Evolutionary conservation across 306 rosid species (phyloP), one percentile per base, ranked within the genome.

Genomic region (Ceratonia siliqua): DNA sequence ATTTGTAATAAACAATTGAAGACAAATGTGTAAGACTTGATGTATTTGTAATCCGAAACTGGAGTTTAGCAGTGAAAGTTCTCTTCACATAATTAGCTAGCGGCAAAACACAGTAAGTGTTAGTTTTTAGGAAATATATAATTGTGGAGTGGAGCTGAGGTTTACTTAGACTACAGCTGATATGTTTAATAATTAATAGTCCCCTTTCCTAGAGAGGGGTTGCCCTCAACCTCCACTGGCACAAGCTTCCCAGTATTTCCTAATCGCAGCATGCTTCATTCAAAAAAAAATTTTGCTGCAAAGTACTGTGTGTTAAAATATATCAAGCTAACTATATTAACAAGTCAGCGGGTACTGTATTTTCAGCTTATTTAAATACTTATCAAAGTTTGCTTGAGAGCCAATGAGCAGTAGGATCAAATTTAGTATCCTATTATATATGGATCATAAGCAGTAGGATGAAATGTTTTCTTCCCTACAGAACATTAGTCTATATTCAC

Each of bases 151-250:
- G 18, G 45, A 68, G 45, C 55, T 46, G 41, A 67, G 57, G 17
- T 45, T 35, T 17, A 27, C 42, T 17, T 46, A 9, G 24, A 30
- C 72, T 68, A 41, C 55, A 6, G 71, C 39, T 15, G 11, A 49
- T 67, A 59, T 57, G 48, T 53, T 55, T 66, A 20, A 17, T 55
- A 41, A 56, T 55, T 66, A 20, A 17, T 55, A 41, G 67, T 25
- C 20, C 80, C 20, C 62, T 21, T 33, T 42, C 32, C 10, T 24
- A 21, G 42, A 68, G 69, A 68, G 39, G 43, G 67, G 24, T 21
- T 13, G 24, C 25, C 59, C 28, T 49, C 43, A 68, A 32, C 18
- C 45, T 20, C 21, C 18, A 18, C n/a, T 46, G 48, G 20, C 58
- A 27, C 58, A 14, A 55, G 41, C 14, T 68, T 68, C 55, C n/a